Evolutionary conservation across 1,284 basidiomycete species (phyloP), one percentile per base, ranked within the genome.

Genomic region (Hortiboletus rubellus): DNA sequence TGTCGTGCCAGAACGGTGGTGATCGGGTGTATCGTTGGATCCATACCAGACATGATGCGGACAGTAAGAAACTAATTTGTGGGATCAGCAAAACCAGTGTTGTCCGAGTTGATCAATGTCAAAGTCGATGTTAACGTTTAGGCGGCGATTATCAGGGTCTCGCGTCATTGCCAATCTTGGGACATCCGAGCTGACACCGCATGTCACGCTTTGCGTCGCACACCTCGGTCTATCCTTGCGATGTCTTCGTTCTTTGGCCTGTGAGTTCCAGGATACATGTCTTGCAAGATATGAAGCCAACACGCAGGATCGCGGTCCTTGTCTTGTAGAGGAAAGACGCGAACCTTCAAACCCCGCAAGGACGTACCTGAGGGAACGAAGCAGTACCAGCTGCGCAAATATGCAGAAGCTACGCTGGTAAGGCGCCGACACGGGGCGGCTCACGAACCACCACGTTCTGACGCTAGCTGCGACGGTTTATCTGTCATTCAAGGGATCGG

Each of bases 291-390:
- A 22, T 50, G 51, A 65, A 49, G 36, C 50, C 55, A 60, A 53
- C 61, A 34, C 37, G 33, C 41, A 45, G 55, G 24, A 58, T 51
- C 55, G 40, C 22, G 49, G 5, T 52, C 38, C 43, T 52, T 44
- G 54, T 57, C 61, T 47, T 36, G 30, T 64, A 92, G 90, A 52
- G 90, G 90, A 52, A 94, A 94, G 77, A 94, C 92, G 45, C 86
- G 92, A 57, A 94, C 95, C n/a, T 98, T 98, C 82, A 96, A 96
- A 73, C 95, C 95, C 43, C 87, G 92, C 67, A 94, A 93, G 77
- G 95, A 97, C 75, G 90, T 95, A 30, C 91, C 94, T 9, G 94
- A 96, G 73, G 95, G 95, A 41, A 96, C 95, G 36, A 97, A 96
- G 74, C 95, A 97, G 72, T 97, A 96, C 75, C 96, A 98, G 76